Evolutionary conservation across 75 land plant species (phyloP).

Genomic region (Azolla pinnata): DNA sequence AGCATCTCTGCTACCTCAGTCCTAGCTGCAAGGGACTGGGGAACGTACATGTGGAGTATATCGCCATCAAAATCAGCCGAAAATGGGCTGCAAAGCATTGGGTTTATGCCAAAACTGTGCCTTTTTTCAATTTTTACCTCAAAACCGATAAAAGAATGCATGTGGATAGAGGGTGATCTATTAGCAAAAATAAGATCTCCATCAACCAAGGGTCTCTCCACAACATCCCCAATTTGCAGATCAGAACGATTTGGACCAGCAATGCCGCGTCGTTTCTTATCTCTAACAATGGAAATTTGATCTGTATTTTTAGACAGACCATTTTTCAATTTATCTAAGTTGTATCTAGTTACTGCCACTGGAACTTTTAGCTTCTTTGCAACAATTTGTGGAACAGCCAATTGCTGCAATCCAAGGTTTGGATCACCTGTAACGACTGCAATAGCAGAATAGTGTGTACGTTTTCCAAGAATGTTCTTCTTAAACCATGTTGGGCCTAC

Average conservation of each 20-base stretch:
- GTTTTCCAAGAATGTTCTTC: slow-evolving; percentile 54
- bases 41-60: slow-evolving; percentile 62
- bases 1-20: slow-evolving; percentile 66
- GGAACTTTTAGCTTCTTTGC: slow-evolving; percentile 36
- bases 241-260: neutral
- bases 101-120: slow-evolving; percentile 54
- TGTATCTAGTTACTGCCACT: slow-evolving; percentile 43
- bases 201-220: slow-evolving; percentile 49
- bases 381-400: slow-evolving; percentile 53
- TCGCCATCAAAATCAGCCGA: slow-evolving; percentile 94
- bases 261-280: slow-evolving; percentile 20
- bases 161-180: slow-evolving; percentile 77
- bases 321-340: slow-evolving; percentile 32
- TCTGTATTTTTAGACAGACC: neutral
- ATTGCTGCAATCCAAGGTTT: slow-evolving; percentile 44
- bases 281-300: neutral
- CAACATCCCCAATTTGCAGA: slow-evolving; percentile 49
- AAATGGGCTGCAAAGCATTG: slow-evolving; percentile 62
- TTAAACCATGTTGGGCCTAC: slow-evolving; percentile 55
- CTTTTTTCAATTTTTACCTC: slow-evolving; percentile 38
- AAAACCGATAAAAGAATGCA: slow-evolving; percentile 72
- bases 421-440: slow-evolving; percentile 80
- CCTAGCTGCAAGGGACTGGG: slow-evolving; percentile 52
- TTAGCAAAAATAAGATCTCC: slow-evolving; percentile 69
- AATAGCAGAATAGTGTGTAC: slow-evolving; percentile 45